These are phyloP conservation scores for Pinus tabuliformis DNA, from an alignment of 75 land plant species.

Conservation along the genomic window DNA sequence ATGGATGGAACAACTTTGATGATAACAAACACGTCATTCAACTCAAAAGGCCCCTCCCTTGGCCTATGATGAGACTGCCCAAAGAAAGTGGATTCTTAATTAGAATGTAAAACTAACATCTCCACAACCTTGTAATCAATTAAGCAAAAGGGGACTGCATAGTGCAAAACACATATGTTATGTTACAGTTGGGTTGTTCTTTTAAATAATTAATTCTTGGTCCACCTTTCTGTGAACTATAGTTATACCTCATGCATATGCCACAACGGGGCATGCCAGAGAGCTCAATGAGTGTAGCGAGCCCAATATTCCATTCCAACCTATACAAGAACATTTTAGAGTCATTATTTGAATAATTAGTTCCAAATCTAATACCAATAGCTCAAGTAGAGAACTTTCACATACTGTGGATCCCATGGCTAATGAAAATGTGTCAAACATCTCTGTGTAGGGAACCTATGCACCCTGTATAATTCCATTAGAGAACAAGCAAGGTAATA, in stretches of 20 bases:
- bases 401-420: slow-evolving; percentile 26
- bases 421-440: slow-evolving; percentile 21
- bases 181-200: background rate
- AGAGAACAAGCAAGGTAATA: too few species aligned
- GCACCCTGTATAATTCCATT: slow-evolving; percentile 10
- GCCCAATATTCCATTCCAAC: slow-evolving; percentile 99
- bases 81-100: background rate
- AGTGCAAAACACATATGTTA: background rate
- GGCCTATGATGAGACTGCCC: slow-evolving; percentile 81
- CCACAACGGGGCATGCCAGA: slow-evolving; percentile 97
- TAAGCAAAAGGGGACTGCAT: background rate
- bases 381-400: background rate
- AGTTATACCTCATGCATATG: slow-evolving; percentile 78
- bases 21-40: slow-evolving; percentile 87
- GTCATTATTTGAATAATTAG: background rate
- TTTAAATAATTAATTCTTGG: background rate
- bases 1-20: slow-evolving; percentile 77
- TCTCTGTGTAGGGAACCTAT: slow-evolving; percentile 15
- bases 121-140: slow-evolving; percentile 52
- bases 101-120: slow-evolving; percentile 62
- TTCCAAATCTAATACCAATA: background rate
- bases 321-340: slow-evolving; percentile 17
- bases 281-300: slow-evolving; percentile 83
- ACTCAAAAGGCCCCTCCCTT: slow-evolving; percentile 79
- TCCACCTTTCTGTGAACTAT: background rate